Percentiles rank a stretch among this genome's conserved stretches.
Conservation (phyloP, 108 stramenopile species). For the Nitzschia inconspicua region DNA sequence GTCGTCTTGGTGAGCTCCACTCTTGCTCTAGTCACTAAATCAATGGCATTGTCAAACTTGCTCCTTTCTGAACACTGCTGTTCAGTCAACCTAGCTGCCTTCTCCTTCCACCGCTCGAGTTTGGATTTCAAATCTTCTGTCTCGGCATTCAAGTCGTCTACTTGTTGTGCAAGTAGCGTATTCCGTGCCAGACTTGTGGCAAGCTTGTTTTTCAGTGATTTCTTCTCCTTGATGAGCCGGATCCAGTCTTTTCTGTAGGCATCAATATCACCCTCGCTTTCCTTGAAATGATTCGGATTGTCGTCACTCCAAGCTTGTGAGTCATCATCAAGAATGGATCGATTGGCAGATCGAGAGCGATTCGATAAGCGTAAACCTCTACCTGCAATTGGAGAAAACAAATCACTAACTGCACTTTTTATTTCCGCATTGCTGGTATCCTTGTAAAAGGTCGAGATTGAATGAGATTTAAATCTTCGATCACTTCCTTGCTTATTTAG, state of each 20-base stretch:
- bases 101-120: constrained; percentile 6
- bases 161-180: constrained; percentile 8
- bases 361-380: too few relatives aligned
- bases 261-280: not conserved
- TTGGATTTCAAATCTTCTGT: constrained; percentile 7
- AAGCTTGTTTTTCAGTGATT: constrained; percentile 1
- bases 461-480: too few relatives aligned
- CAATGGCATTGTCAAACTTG: constrained; percentile 21
- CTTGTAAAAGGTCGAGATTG: too few relatives aligned
- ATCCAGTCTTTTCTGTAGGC: not conserved
- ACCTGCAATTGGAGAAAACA: too few relatives aligned
- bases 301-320: too few relatives aligned
- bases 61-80: constrained; percentile 12
- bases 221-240: constrained; percentile 1
- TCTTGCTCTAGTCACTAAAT: constrained; percentile 16
- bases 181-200: not conserved
- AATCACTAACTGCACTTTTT: too few relatives aligned
- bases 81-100: constrained; percentile 3
- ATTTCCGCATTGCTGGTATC: too few relatives aligned
- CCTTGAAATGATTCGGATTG: too few relatives aligned
- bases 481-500: too few relatives aligned
- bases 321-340: too few relatives aligned
- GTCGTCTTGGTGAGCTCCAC: constrained; percentile 22
- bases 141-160: constrained; percentile 18
- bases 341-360: too few relatives aligned